A percentile compares a stretch with the other conserved stretches of the same genome.
phyloP scores from a whole-genome alignment of 2,329 filamentous ascomycete species.

The Lachnellula hyalina region DNA sequence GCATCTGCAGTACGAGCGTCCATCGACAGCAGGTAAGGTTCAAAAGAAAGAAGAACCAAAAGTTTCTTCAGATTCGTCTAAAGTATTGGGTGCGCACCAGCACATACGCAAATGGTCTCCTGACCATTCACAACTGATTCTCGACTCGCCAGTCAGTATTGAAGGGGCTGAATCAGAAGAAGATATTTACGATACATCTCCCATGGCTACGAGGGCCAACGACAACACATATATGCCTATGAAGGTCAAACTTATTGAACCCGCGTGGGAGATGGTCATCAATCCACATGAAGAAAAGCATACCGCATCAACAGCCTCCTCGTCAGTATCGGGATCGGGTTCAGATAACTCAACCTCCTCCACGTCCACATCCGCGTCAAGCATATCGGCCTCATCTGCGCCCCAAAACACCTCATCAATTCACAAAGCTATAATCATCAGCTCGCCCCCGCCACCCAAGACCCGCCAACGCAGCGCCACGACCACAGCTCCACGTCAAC shows the following conservation, averaged over 20 bases:
- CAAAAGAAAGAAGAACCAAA: neutral
- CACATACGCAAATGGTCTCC: conserved; percentile 14
- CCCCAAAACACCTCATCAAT: conserved; percentile 9
- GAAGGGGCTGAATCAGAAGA: conserved; percentile 6
- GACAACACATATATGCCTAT: conserved; percentile 3
- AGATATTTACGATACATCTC: conserved; percentile 11
- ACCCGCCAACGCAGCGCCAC: conserved; percentile 5
- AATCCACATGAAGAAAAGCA: conserved; percentile 5
- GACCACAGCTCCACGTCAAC: neutral
- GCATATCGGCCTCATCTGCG: conserved; percentile 13
- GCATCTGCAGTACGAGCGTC: conserved; percentile 1
- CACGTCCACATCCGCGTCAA: conserved; percentile 8
- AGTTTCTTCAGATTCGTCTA: neutral
- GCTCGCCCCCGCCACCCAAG: neutral
- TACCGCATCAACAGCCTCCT: conserved; percentile 3
- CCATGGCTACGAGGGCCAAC: neutral
- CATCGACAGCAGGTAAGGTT: neutral
- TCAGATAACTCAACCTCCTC: conserved; percentile 15
- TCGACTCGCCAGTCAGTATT: conserved; percentile 19
- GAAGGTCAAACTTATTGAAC: conserved; percentile 20
- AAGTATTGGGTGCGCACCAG: neutral
- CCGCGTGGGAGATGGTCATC: conserved; percentile 25
- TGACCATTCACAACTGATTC: conserved; percentile 18
- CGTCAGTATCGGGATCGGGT: conserved; percentile 11
- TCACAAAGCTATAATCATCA: conserved; percentile 3